phyloP scores from a whole-genome alignment of 345 rosid genomes.

The Ailanthus altissimus region DNA sequence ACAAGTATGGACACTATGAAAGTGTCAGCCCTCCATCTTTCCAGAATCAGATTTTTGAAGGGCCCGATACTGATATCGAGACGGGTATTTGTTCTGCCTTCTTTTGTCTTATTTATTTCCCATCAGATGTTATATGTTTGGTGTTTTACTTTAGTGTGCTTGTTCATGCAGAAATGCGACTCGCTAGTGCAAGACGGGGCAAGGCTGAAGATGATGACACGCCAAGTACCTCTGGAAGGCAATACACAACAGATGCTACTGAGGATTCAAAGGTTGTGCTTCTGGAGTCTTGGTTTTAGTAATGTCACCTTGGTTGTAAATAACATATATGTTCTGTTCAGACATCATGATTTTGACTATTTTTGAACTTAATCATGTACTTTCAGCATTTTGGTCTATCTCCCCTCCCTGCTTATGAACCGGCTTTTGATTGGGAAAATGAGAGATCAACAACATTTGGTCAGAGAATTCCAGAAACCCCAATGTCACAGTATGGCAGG shows the following conservation, averaged over 20 bases:
- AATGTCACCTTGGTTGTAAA: background rate
- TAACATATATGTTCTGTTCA: background rate
- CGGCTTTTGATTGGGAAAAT: conserved; percentile 99
- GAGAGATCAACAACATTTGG: conserved; percentile 92
- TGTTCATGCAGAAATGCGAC: conserved; percentile 63
- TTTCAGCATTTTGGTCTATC: conserved; percentile 88
- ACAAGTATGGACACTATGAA: conserved; percentile 91
- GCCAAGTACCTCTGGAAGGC: conserved; percentile 83
- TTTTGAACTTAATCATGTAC: conserved; percentile 16
- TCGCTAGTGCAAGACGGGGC: conserved; percentile 72
- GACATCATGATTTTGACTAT: background rate
- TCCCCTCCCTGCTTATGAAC: conserved; percentile 97
- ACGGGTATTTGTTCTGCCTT: conserved; percentile 52
- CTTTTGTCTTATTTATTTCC: background rate
- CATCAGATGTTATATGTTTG: background rate
- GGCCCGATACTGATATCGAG: conserved; percentile 94
- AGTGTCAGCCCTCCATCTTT: conserved; percentile 56
- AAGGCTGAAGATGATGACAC: conserved; percentile 70
- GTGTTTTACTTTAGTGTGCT: conserved; percentile 20
- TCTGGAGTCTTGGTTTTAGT: background rate
- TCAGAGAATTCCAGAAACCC: conserved; percentile 86
- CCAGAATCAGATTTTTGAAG: conserved; percentile 90
- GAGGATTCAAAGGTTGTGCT: conserved; percentile 50
- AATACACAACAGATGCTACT: conserved; percentile 47
- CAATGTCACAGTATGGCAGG: conserved; percentile 67